Conservation (phyloP, 345 rosid genomes). For the Chamaenerion angustifolium region DNA sequence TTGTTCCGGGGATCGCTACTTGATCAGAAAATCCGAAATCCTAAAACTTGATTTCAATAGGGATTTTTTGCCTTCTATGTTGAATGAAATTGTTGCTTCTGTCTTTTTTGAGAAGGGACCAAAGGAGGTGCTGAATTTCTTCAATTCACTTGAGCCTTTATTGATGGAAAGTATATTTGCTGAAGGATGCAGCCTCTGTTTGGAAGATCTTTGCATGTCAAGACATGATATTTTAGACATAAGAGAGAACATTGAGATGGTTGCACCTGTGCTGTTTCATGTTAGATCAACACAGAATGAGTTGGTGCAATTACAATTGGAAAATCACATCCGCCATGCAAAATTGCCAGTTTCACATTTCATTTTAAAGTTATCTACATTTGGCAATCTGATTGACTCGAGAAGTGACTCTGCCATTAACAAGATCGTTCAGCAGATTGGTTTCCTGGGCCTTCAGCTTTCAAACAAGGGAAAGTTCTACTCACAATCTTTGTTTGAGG, state of each 20-base stretch:
- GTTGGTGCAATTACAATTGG: slow-evolving; percentile 54
- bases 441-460: slow-evolving; percentile 76
- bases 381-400: slow-evolving; percentile 63
- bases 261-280: slow-evolving; percentile 43
- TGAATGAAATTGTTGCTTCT: slow-evolving; percentile 49
- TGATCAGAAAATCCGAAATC: slow-evolving; percentile 44
- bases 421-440: slow-evolving; percentile 78
- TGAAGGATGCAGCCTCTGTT: slow-evolving; percentile 58
- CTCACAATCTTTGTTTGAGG: slow-evolving; percentile 61
- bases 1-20: slow-evolving; percentile 42
- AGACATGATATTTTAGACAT: slow-evolving; percentile 23
- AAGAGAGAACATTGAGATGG: slow-evolving; percentile 19
- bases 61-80: slow-evolving; percentile 32
- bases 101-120: slow-evolving; percentile 72
- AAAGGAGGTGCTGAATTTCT: slow-evolving; percentile 46
- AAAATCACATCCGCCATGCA: slow-evolving; percentile 37
- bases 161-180: slow-evolving; percentile 58
- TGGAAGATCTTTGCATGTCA: slow-evolving; percentile 60
- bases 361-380: slow-evolving; percentile 40
- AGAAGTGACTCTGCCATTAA: slow-evolving; percentile 58
- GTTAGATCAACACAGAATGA: slow-evolving; percentile 50
- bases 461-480: slow-evolving; percentile 79
- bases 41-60: slow-evolving; percentile 28
- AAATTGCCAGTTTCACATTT: slow-evolving; percentile 38
- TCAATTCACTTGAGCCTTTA: slow-evolving; percentile 66